Conservation (phyloP, 805 yeast species). For the Myxozyma sirexii region DNA sequence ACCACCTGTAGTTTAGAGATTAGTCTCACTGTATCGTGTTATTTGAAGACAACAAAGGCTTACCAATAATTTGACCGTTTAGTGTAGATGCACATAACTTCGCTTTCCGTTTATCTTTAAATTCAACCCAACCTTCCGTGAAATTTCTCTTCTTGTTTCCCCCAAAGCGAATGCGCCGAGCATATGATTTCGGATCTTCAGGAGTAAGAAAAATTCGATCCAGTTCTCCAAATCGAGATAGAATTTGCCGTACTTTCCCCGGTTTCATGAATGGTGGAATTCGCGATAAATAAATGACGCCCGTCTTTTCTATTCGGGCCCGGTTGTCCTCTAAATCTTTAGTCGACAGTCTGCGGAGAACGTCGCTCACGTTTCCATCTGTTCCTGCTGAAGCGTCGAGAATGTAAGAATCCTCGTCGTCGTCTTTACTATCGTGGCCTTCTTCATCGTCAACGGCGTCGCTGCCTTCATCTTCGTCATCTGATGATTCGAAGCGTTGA, state of each 20-base stretch:
- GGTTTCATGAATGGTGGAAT: slow-evolving; percentile 99
- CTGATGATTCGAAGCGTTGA: slow-evolving; percentile 4
- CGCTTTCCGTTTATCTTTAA: slow-evolving; percentile 78
- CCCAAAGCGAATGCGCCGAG: slow-evolving; percentile 75
- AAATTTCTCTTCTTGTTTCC: slow-evolving; percentile 88
- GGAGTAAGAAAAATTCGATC: slow-evolving; percentile 86
- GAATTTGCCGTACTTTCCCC: slow-evolving; percentile 77
- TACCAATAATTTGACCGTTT: slow-evolving; percentile 78
- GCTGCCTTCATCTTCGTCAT: slow-evolving; percentile 6
- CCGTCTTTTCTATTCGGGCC: slow-evolving; percentile 66
- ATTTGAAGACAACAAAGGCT: neutral
- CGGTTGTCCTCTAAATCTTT: slow-evolving; percentile 45
- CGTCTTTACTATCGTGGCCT: slow-evolving; percentile 21
- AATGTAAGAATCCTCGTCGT: slow-evolving; percentile 26
- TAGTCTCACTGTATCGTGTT: neutral
- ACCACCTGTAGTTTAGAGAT: slow-evolving; percentile 55
- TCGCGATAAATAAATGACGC: slow-evolving; percentile 88
- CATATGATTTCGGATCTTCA: slow-evolving; percentile 68
- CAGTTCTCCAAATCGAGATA: slow-evolving; percentile 81
- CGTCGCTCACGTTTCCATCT: slow-evolving; percentile 33
- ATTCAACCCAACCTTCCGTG: slow-evolving; percentile 98
- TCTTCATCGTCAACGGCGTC: neutral
- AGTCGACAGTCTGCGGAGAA: slow-evolving; percentile 29
- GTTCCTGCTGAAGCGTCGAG: slow-evolving; percentile 38
- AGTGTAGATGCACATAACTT: slow-evolving; percentile 82